These are phyloP conservation scores for Boletus rex-veris DNA, from an alignment of 768 basidiomycete species.

Conservation along the genomic window DNA sequence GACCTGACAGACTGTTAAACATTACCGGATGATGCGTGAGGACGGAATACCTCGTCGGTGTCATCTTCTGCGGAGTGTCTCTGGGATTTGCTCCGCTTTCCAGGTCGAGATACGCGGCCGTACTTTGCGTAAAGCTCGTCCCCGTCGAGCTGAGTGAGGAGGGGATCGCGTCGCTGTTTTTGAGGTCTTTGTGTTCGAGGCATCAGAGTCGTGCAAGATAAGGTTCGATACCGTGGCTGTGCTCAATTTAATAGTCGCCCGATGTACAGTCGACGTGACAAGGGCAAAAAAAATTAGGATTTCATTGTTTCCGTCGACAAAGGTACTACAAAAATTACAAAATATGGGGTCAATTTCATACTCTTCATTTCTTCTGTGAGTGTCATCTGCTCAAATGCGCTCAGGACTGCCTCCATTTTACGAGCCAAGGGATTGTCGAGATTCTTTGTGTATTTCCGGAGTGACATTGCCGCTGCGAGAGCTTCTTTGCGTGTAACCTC, in stretches of 20 bases:
- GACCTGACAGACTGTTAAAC: conserved; percentile 39
- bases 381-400: too few species aligned
- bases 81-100: conserved; percentile 66
- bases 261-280: too few species aligned
- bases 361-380: too few species aligned
- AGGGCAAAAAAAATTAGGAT: too few species aligned
- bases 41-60: conserved; percentile 50
- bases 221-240: conserved; percentile 11
- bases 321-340: too few species aligned
- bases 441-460: too few species aligned
- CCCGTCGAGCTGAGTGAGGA: conserved; percentile 77
- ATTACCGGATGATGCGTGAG: not conserved
- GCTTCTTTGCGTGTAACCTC: too few species aligned
- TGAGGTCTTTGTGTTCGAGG: conserved; percentile 56
- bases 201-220: conserved; percentile 40
- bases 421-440: too few species aligned
- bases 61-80: conserved; percentile 46
- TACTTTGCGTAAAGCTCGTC: conserved; percentile 78
- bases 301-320: too few species aligned
- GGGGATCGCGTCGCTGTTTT: conserved; percentile 79
- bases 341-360: too few species aligned
- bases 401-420: too few species aligned
- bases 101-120: conserved; percentile 71
- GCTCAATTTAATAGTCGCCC: not conserved
- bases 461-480: too few species aligned